These are phyloP conservation scores for Citrus mangshanensis DNA, from an alignment of 345 rosid genomes.

Conservation along the genomic window DNA sequence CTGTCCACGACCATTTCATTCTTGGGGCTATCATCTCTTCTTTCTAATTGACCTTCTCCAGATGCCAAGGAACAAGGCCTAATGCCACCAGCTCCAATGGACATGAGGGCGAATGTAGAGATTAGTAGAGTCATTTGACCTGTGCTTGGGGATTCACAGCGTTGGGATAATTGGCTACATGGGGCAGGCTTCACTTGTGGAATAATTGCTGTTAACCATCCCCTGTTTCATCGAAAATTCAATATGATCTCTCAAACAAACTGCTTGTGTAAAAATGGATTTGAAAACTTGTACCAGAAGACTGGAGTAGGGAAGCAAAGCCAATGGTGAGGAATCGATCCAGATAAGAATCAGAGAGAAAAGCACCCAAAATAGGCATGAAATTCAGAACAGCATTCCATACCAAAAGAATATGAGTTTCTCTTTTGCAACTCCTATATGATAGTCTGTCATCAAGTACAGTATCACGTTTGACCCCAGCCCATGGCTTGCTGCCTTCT, in stretches of 20 bases:
- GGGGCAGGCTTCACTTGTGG: constrained; percentile 54
- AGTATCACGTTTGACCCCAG: constrained; percentile 57
- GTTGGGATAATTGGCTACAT: constrained; percentile 27
- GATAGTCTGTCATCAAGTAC: constrained; percentile 48
- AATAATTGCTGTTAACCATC: constrained; percentile 62
- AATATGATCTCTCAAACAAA: background rate
- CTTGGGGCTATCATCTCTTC: constrained; percentile 11
- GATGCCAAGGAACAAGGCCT: constrained; percentile 72
- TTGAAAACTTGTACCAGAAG: constrained; percentile 26
- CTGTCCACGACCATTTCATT: constrained; percentile 41
- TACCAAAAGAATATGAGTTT: constrained; percentile 44
- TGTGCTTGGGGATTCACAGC: constrained; percentile 48
- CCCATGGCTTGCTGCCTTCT: constrained; percentile 20
- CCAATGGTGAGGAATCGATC: constrained; percentile 71
- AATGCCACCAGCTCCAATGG: constrained; percentile 68
- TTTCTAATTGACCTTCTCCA: constrained; percentile 64
- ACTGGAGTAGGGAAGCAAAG: constrained; percentile 54
- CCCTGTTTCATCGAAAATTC: constrained; percentile 38
- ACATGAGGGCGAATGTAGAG: constrained; percentile 44
- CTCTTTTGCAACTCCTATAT: constrained; percentile 50
- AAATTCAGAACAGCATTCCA: constrained; percentile 63
- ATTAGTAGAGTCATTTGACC: constrained; percentile 35
- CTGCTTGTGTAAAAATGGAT: too few species aligned
- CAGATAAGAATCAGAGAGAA: constrained; percentile 64
- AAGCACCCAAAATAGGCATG: constrained; percentile 64